Conservation (phyloP, 148 eudicot species). For the Heliamphora exappendiculata region DNA sequence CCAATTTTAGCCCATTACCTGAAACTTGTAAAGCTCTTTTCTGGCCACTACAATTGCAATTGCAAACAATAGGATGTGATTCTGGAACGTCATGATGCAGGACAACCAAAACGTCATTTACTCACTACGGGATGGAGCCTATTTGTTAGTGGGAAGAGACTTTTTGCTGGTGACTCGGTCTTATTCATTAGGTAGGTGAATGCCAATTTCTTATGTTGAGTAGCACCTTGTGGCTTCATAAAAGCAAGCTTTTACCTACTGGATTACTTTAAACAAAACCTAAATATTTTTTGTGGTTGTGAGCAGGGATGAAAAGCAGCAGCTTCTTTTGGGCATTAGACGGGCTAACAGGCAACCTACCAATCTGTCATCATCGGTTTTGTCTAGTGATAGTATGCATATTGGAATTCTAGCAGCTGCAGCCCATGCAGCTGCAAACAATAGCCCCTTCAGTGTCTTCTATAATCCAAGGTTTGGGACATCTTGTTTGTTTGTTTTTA, state of each 20-base stretch:
- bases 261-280: not conserved
- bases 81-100: slow-evolving; percentile 27
- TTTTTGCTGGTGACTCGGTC: slow-evolving; percentile 93
- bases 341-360: slow-evolving; percentile 88
- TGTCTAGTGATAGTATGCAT: slow-evolving; percentile 98
- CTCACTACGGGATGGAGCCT: slow-evolving; percentile 98
- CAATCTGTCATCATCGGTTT: slow-evolving; percentile 78
- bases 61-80: not conserved
- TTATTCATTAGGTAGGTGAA: slow-evolving; percentile 42
- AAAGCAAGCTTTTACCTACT: not conserved
- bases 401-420: slow-evolving; percentile 97
- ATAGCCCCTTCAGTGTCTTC: slow-evolving; percentile 93
- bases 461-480: slow-evolving; percentile 70
- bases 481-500: not conserved
- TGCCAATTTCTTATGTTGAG: not conserved
- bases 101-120: slow-evolving; percentile 96
- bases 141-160: slow-evolving; percentile 87
- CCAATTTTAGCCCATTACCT: not conserved
- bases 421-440: slow-evolving; percentile 95
- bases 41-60: not conserved
- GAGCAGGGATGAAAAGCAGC: slow-evolving; percentile 83
- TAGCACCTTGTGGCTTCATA: not conserved
- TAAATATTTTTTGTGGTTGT: slow-evolving; percentile 8
- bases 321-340: slow-evolving; percentile 89
- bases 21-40: not conserved